Evolutionary conservation across 345 rosid species (phyloP).

Genomic region (Geranium rotundifolium): DNA sequence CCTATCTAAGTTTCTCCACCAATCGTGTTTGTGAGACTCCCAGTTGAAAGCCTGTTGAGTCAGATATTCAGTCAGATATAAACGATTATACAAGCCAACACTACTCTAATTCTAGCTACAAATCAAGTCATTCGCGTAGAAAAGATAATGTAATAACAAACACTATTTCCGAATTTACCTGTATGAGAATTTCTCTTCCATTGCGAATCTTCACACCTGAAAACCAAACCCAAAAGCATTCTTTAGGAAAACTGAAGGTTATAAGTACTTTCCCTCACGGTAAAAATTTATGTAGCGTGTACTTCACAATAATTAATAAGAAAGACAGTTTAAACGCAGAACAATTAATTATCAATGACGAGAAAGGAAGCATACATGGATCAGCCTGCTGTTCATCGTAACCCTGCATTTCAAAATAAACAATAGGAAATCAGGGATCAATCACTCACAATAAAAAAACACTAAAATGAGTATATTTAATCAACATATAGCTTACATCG

Average conservation of each 20-base stretch:
- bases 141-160: not conserved
- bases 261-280: not conserved
- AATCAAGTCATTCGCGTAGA: not conserved
- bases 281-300: too few species aligned
- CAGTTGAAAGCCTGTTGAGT: slow-evolving; percentile 67
- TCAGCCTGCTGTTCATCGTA: not conserved
- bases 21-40: slow-evolving; percentile 83
- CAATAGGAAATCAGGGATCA: not conserved
- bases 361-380: not conserved
- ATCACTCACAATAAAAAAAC: not conserved
- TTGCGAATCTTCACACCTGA: slow-evolving; percentile 41
- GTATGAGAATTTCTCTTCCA: slow-evolving; percentile 78
- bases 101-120: not conserved
- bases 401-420: not conserved
- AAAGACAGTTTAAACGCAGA: not conserved
- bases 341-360: not conserved
- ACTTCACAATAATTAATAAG: not conserved
- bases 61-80: slow-evolving; percentile 8
- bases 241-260: not conserved
- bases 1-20: slow-evolving; percentile 75
- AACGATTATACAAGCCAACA: not conserved
- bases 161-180: slow-evolving; percentile 29
- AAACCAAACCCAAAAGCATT: not conserved
- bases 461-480: not conserved
- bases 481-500: not conserved